Evolutionary conservation across 2,329 filamentous ascomycete species (phyloP), one percentile per base, ranked within the genome.

Genomic region (Fusarium nanum): DNA sequence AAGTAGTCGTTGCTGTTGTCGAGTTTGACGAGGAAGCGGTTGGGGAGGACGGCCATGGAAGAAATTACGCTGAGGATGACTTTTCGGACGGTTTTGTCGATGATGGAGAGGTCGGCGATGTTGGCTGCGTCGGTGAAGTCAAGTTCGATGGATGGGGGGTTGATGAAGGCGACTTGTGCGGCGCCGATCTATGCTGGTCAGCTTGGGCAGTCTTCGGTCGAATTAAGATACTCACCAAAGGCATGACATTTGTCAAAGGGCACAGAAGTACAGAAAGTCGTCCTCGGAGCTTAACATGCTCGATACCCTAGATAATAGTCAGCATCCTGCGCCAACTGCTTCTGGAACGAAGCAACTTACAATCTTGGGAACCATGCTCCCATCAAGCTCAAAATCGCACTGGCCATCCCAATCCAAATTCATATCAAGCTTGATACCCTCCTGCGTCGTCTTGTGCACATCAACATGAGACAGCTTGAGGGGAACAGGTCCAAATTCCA

Each of bases 341-440:
- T 37, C 5, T 37, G 16, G 1, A 6, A 4, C 27, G 20, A 7
- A 37, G 4, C 23, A n/a, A 14, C 50, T 70, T 49, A 75, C 73
- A 47, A 75, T 60, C 40, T 74, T 75, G 61, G 73, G 73, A 42
- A 73, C 73, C 71, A 75, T 74, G 1, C 50, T 62, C 18, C 60
- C 73, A n/a, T 75, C 71, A 22, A 75, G 73, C 53, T 75, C 73
- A 4, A 75, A 71, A 46, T 75, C 73, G 7, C 73, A 75, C 25
- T 52, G 2, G 8, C 73, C 73, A 34, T 74, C 59, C 73, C 73
- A 75, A 11, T 67, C 45, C 30, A 75, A n/a, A 49, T 75, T 64
- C 71, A 75, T 72, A 42, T 75, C 73, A 44, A 75, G 71, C 40
- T 75, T 75, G 59, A 75, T 75, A 14, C 73, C 73, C 50, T 73